phyloP scores from a whole-genome alignment of 208 protist species.

The Naegleria gruberi region DNA sequence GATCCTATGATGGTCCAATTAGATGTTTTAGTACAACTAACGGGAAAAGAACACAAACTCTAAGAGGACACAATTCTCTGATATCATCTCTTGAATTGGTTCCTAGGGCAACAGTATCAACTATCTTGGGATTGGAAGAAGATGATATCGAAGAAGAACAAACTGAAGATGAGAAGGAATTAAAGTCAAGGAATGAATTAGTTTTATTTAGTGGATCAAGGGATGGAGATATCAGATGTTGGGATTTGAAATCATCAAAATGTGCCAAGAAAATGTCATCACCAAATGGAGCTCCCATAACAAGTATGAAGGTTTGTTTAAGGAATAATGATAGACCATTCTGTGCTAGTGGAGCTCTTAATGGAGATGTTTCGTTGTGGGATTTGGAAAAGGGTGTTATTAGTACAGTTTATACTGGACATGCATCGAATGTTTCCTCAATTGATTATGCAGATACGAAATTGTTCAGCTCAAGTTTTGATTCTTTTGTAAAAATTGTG shows the following conservation, averaged over 20 bases:
- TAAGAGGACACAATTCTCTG: neutral
- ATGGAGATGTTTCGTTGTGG: neutral
- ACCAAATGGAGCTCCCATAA: neutral
- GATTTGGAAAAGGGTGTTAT: neutral
- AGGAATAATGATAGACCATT: neutral
- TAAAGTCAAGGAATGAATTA: neutral
- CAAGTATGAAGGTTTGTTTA: neutral
- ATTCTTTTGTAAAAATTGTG: neutral
- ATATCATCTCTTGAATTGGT: neutral
- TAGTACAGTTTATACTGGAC: neutral
- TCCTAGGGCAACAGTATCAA: neutral
- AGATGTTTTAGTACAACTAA: neutral
- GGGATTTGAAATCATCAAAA: neutral
- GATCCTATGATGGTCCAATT: neutral
- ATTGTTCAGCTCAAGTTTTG: neutral
- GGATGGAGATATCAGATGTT: constrained; percentile 12
- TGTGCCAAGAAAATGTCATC: neutral
- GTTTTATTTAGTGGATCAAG: neutral
- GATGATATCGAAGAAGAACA: neutral
- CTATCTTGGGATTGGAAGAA: neutral
- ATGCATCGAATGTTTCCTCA: neutral
- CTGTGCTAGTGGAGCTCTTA: neutral
- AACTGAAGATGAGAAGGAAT: neutral
- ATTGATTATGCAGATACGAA: neutral
- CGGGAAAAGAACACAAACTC: constrained; percentile 6